Percentiles rank a stretch among this genome's conserved stretches.
Conservation (phyloP, 352 stramenopile species). For the Globisporangium megalacanthum region DNA sequence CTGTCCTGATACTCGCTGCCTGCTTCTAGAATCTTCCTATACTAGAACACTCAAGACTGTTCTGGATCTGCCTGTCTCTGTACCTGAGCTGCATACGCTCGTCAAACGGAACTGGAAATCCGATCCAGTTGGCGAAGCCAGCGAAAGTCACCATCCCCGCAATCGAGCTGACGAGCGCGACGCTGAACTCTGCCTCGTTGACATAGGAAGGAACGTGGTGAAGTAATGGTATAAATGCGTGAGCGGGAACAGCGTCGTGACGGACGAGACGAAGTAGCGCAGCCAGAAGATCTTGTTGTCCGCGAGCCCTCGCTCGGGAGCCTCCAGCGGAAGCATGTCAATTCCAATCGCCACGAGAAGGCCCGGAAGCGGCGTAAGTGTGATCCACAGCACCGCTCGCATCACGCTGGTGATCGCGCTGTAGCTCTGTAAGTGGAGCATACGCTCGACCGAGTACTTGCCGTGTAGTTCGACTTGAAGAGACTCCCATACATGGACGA, state of each 20-base stretch:
- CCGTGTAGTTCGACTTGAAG: constrained; percentile 5
- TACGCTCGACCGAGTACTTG: constrained; percentile 4
- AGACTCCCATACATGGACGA: constrained; percentile 1
- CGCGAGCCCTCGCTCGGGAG: not conserved
- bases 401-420: not conserved
- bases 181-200: not conserved
- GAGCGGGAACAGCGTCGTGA: not conserved
- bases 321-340: constrained; percentile 3
- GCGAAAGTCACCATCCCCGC: not conserved
- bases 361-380: not conserved
- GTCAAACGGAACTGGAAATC: not conserved
- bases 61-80: too few relatives aligned
- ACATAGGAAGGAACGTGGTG: not conserved
- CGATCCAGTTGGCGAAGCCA: not conserved
- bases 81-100: too few relatives aligned
- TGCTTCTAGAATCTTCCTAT: too few relatives aligned
- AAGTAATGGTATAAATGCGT: not conserved
- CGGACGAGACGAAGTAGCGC: not conserved
- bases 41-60: too few relatives aligned
- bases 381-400: not conserved
- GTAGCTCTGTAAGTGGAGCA: constrained; percentile 1
- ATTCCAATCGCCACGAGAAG: not conserved
- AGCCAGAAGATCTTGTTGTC: not conserved
- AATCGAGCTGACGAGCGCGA: not conserved
- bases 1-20: too few relatives aligned